These are phyloP conservation scores for Allomyces javanicus DNA, from an alignment of 192 early-diverging fungal genomes.

Conservation along the genomic window DNA sequence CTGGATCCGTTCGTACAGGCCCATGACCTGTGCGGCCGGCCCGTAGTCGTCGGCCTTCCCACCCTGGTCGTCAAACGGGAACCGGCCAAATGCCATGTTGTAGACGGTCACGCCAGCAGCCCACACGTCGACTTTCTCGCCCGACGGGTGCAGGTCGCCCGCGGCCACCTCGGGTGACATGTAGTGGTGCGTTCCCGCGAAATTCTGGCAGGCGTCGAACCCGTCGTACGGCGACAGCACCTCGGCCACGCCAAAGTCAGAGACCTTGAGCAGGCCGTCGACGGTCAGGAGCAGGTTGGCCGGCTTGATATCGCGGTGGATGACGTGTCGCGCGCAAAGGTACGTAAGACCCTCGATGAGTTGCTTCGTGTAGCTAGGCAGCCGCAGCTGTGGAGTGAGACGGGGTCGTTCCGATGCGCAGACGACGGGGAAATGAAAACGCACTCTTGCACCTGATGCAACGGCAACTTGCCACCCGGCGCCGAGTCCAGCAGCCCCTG, in stretches of 20 bases:
- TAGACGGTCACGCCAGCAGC: constrained; percentile 30
- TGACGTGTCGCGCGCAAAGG: constrained; percentile 23
- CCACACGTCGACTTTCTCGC: constrained; percentile 34
- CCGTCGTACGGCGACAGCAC: constrained; percentile 21
- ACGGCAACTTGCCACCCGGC: constrained; percentile 11
- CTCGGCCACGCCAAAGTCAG: constrained; percentile 39
- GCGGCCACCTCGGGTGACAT: constrained; percentile 28
- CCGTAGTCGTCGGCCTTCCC: constrained; percentile 5
- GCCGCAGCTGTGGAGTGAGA: background rate
- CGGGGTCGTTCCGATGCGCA: background rate
- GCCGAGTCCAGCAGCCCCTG: constrained; percentile 29
- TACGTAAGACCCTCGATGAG: constrained; percentile 30
- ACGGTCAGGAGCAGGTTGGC: constrained; percentile 29
- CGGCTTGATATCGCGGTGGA: constrained; percentile 32
- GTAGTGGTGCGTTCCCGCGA: constrained; percentile 41
- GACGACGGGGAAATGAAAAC: background rate
- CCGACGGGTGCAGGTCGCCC: constrained; percentile 12
- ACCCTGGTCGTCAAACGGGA: constrained; percentile 33
- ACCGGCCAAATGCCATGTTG: constrained; percentile 33
- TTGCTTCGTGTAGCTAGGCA: constrained; percentile 9
- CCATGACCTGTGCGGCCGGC: constrained; percentile 18
- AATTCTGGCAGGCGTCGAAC: constrained; percentile 14
- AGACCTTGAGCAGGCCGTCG: constrained; percentile 30
- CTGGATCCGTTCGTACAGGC: constrained; percentile 26
- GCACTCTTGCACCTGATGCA: constrained; percentile 20